Evolutionary conservation across 768 basidiomycete species (phyloP), one percentile per base, ranked within the genome.

Genomic region (Trametes meyenii): DNA sequence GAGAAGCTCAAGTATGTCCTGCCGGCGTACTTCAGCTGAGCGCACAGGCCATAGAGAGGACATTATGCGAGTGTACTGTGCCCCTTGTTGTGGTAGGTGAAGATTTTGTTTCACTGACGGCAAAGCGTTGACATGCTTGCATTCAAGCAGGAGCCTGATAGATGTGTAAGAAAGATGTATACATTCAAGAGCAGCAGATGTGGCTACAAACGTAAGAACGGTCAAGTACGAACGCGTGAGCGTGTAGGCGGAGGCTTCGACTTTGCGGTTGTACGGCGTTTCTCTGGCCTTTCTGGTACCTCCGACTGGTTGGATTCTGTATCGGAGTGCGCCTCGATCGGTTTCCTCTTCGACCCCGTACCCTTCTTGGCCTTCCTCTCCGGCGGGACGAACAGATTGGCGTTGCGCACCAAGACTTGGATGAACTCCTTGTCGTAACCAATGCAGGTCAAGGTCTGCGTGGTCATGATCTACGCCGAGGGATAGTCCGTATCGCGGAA

Each of bases 1-100:
- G 73, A 82, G 75, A 93, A 87, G 74, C 78, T 96, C 46, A 79
- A 82, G 29, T 96, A 79, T 75, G 78, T 97, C 65, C 79, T 96
- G 5, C 93, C 94, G 0, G 80, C 84, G 40, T 94, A 95, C 72
- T 94, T 94, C 67, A 44, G 33, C 19, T 63, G 26, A 61, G 11
- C 14, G n/a, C 33, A 11, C 26, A 16, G 13, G 40, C 7, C 2
- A 6, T 12, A 13, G 26, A 39, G 50, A 24, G 26, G 44, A 21
- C 19, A 21, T 45, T 45, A n/a, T 3, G 19, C 17, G 44, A 11
- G 11, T 23, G 44, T n/a, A 21, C 17, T 19, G 19, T 45, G 44
- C 19, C 40, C 13, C 4, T 42, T 42, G 40, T 42, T 42, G 40
- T 42, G 14, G n/a, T 42, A 14, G 14, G n/a, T 42, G 40, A 42